Percentiles rank a stretch among this genome's conserved stretches.
phyloP scores from a whole-genome alignment of 1,139 yeast species.

The Arxiozyma bovina region DNA sequence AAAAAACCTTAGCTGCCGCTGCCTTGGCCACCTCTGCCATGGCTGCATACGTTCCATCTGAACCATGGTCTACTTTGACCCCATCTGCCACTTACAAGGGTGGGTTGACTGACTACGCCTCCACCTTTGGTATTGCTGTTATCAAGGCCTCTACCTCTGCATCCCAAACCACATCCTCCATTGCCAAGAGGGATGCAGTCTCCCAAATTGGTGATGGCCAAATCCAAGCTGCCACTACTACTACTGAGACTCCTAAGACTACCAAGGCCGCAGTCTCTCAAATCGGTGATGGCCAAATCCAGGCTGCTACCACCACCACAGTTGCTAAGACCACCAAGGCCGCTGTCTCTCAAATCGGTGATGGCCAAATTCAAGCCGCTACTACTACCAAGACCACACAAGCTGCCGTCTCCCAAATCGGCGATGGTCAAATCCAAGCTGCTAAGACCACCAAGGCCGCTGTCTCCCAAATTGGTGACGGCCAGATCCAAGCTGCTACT shows the following conservation, averaged over 20 bases:
- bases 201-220: slow-evolving; percentile 49
- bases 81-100: slow-evolving; percentile 51
- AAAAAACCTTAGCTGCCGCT: slow-evolving; percentile 25
- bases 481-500: slow-evolving; percentile 71
- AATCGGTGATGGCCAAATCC: slow-evolving; percentile 48
- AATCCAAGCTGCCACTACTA: slow-evolving; percentile 34
- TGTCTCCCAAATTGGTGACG: slow-evolving; percentile 45
- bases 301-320: too few relatives aligned
- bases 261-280: slow-evolving; percentile 36
- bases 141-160: slow-evolving; percentile 42
- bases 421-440: slow-evolving; percentile 14
- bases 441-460: slow-evolving; percentile 32
- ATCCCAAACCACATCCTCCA: slow-evolving; percentile 40
- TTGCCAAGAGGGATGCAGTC: slow-evolving; percentile 26
- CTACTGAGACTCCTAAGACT: slow-evolving; percentile 28
- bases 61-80: slow-evolving; percentile 66
- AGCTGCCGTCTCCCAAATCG: slow-evolving; percentile 18
- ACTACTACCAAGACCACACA: slow-evolving; percentile 28
- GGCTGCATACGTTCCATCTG: slow-evolving; percentile 53
- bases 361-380: slow-evolving; percentile 49
- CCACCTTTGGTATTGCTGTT: slow-evolving; percentile 64
- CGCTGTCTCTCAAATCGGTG: slow-evolving; percentile 42
- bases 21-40: slow-evolving; percentile 25
- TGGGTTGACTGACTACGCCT: slow-evolving; percentile 52
- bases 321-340: slow-evolving; percentile 35